These are phyloP conservation scores for Aspergillus sp. DNA, from an alignment of 2,329 filamentous ascomycete species.

Conservation along the genomic window DNA sequence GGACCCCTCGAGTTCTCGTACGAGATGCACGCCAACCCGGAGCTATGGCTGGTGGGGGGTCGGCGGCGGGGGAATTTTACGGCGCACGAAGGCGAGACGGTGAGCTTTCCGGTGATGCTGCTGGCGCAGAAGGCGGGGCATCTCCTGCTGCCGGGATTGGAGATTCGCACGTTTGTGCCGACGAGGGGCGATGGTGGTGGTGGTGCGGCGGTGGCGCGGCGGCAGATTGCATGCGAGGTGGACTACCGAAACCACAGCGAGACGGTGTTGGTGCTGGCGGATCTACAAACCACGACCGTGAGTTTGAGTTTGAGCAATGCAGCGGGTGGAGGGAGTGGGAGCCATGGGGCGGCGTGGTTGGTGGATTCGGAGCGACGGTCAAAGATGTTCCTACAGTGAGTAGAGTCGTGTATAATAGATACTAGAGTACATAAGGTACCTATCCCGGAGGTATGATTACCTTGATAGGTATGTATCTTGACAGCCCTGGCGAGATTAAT, in stretches of 20 bases:
- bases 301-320: constrained; percentile 61
- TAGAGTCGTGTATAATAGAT: too few relatives aligned
- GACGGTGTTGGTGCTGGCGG: constrained; percentile 70
- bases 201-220: constrained; percentile 25
- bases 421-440: too few relatives aligned
- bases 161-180: constrained; percentile 65
- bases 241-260: constrained; percentile 78
- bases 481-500: neutral
- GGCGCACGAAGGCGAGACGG: constrained; percentile 45
- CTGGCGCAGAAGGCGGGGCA: constrained; percentile 78
- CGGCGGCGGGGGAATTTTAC: constrained; percentile 75
- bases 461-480: too few relatives aligned
- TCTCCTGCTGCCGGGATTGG: constrained; percentile 73
- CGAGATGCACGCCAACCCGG: constrained; percentile 71
- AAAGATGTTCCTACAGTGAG: too few relatives aligned
- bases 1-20: constrained; percentile 74
- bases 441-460: too few relatives aligned
- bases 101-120: constrained; percentile 67
- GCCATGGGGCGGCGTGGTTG: constrained; percentile 57
- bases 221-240: constrained; percentile 65
- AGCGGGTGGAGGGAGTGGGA: constrained; percentile 54
- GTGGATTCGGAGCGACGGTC: constrained; percentile 58
- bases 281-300: constrained; percentile 70
- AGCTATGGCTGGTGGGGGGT: constrained; percentile 83
- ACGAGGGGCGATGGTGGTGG: constrained; percentile 10